phyloP scores from a whole-genome alignment of 169 alveolate genomes.

The Amoebophrya sp. region DNA sequence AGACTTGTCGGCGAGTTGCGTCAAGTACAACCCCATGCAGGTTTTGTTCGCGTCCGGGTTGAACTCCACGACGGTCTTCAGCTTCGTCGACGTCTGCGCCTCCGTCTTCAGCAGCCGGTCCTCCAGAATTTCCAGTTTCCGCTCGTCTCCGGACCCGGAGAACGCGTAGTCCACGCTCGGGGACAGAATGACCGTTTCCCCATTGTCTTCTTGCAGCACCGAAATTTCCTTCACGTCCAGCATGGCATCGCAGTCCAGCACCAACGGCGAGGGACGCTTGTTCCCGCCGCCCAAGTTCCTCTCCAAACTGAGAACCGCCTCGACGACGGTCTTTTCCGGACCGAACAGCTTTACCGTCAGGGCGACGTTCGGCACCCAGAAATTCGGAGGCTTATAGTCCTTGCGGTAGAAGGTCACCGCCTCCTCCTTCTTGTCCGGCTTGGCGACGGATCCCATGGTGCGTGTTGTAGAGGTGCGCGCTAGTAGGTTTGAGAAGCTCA shows the following conservation, averaged over 20 bases:
- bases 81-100: neutral
- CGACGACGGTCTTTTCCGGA: neutral
- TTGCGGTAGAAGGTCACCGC: neutral
- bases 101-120: neutral
- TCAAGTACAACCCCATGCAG: slow-evolving; percentile 8
- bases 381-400: neutral
- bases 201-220: neutral
- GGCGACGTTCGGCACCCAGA: neutral
- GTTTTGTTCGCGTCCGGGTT: neutral
- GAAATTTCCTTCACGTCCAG: neutral
- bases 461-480: neutral
- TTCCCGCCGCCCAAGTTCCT: neutral
- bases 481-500: neutral
- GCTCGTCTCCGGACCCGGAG: neutral
- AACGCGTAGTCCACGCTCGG: neutral
- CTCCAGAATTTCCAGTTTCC: neutral
- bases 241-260: neutral
- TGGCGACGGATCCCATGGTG: neutral
- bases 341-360: neutral
- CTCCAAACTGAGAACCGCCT: neutral
- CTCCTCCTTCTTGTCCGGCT: neutral
- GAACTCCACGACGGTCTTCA: neutral
- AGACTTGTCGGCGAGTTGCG: neutral
- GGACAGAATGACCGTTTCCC: neutral
- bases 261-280: neutral